These are phyloP conservation scores for Pythium utonaiense DNA, from an alignment of 352 stramenopile genomes.

Conservation along the genomic window DNA sequence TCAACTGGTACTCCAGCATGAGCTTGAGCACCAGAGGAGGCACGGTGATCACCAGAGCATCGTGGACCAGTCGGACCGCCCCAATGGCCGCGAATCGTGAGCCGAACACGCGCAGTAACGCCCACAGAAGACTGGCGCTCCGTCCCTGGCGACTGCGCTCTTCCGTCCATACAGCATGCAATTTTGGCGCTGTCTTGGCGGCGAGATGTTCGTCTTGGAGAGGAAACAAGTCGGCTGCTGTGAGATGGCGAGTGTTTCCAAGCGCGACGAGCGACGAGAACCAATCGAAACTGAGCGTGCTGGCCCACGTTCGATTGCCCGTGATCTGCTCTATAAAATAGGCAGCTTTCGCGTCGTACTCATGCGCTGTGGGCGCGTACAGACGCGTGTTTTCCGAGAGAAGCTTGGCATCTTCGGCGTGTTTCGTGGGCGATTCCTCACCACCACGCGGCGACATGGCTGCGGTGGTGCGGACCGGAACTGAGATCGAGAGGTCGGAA, in stretches of 20 bases:
- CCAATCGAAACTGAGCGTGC: constrained; percentile 18
- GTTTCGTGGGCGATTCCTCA: neutral
- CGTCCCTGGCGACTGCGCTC: neutral
- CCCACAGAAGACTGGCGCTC: constrained; percentile 45
- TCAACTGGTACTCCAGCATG: constrained; percentile 63
- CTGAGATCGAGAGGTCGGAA: neutral
- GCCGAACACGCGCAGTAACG: constrained; percentile 49
- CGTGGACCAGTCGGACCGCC: constrained; percentile 65
- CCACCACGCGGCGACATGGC: constrained; percentile 6
- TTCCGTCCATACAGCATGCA: neutral
- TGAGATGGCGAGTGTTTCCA: constrained; percentile 10
- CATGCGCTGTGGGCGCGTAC: neutral
- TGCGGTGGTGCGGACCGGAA: neutral
- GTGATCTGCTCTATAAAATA: constrained; percentile 9
- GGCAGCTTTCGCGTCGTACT: constrained; percentile 5
- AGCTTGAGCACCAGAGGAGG: constrained; percentile 68
- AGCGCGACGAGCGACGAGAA: constrained; percentile 18
- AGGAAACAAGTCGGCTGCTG: constrained; percentile 3
- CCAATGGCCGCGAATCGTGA: constrained; percentile 41
- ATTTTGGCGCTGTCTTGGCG: neutral
- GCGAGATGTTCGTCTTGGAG: constrained; percentile 4
- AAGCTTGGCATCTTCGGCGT: neutral
- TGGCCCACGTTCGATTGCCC: constrained; percentile 7
- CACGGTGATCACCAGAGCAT: constrained; percentile 57
- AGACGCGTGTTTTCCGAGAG: constrained; percentile 2